Conservation (phyloP, 106 monocot species). For the Allium fistulosum region DNA sequence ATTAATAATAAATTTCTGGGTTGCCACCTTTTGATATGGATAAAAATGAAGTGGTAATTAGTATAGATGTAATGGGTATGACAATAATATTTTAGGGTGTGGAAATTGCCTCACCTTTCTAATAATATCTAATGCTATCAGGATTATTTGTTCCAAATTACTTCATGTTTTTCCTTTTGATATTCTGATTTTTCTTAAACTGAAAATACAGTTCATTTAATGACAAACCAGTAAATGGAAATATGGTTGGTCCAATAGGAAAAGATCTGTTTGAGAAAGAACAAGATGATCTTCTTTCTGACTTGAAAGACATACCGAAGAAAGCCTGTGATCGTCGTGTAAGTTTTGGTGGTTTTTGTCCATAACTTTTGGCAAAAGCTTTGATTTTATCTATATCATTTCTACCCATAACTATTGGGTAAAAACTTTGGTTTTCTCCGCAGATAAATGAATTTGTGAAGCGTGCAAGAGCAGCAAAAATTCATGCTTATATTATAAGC, state of each 20-base stretch:
- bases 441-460: constrained; percentile 99
- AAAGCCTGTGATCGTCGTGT: constrained; percentile 89
- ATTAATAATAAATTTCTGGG: too few relatives aligned
- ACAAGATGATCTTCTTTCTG: constrained; percentile 91
- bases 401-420: not conserved
- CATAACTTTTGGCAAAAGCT: not conserved
- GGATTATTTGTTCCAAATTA: too few relatives aligned
- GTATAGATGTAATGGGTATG: too few relatives aligned
- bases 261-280: constrained; percentile 92
- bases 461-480: constrained; percentile 85
- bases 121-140: too few relatives aligned
- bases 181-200: not conserved
- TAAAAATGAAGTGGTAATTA: too few relatives aligned
- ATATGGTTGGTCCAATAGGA: constrained; percentile 62
- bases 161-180: too few relatives aligned
- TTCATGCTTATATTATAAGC: constrained; percentile 90
- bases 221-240: constrained; percentile 82
- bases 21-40: too few relatives aligned
- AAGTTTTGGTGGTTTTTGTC: not conserved
- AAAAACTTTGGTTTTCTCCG: not conserved
- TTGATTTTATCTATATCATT: not conserved
- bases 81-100: too few relatives aligned
- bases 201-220: constrained; percentile 68
- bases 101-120: too few relatives aligned
- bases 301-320: constrained; percentile 92